Evolutionary conservation across 2,329 filamentous ascomycete species (phyloP), one percentile per base, ranked within the genome.

Genomic region (Alternaria panax): DNA sequence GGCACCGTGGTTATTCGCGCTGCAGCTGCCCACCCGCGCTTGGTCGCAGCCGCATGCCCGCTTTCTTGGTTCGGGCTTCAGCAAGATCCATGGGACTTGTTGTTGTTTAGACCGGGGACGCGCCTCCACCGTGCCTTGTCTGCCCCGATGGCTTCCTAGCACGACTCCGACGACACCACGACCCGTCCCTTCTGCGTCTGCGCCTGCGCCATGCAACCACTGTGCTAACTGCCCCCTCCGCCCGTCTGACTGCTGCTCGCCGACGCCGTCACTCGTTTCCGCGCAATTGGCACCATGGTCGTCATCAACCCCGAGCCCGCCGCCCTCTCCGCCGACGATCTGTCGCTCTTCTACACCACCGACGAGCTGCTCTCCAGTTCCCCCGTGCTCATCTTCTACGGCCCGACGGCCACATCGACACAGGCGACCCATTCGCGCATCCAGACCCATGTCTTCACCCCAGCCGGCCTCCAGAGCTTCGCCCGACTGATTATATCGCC

Each of bases 401-500:
- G 94, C 14, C 88, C 93, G 16, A 94, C 94, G 46, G 93, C 93
- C 28, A 96, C 92, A 42, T 89, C 92, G 72, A 96, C 96, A 80
- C 91, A 90, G 67, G 88, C 89, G 73, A 96, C 92, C 80, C 94
- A 91, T 80, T 97, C 94, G 64, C 91, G 95, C 78, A 93, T 98
- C 68, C 94, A 98, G 82, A 87, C 95, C 65, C 95, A 98, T 79
- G 87, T 99, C 79, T 92, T 96, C 81, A 92, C 91, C 62, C 88
- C 92, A 2, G 93, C 92, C 65, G 95, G 95, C 67, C 90, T 96
- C 70, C 90, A 92, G 74, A 94, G 91, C 69, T 99, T 94, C 76
- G 89, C 92, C 60, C 92, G 94, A 71, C 88, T 99, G 68, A 96
- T 94, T 61, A 90, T 98, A 66, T 96, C 94, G 24, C 95, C 95